phyloP scores from a whole-genome alignment of 2,329 filamentous ascomycete species.

The Aureobasidium sp. region DNA sequence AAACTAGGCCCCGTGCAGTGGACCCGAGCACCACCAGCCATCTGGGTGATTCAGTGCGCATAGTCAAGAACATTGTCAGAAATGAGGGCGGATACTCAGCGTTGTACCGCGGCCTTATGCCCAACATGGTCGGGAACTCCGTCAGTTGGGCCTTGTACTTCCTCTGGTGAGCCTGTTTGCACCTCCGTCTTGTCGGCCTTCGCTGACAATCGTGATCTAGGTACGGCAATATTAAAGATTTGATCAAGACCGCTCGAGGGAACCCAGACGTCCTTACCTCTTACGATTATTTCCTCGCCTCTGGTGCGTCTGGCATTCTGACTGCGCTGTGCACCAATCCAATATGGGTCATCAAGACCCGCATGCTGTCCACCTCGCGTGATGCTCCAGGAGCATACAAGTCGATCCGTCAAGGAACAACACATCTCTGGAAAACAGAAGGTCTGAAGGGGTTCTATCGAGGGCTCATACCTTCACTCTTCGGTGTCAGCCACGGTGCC shows the following conservation, averaged over 20 bases:
- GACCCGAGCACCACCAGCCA: constrained; percentile 42
- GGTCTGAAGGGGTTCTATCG: constrained; percentile 78
- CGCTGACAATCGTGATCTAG: constrained; percentile 15
- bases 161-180: constrained; percentile 44
- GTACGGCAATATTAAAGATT: constrained; percentile 52
- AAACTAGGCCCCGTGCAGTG: constrained; percentile 31
- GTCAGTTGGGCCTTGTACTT: constrained; percentile 91
- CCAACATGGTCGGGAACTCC: constrained; percentile 86
- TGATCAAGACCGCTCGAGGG: constrained; percentile 37
- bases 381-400: constrained; percentile 70
- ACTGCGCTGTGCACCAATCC: constrained; percentile 86
- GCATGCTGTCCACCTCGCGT: constrained; percentile 83
- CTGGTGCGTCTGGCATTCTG: constrained; percentile 58
- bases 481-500: constrained; percentile 85
- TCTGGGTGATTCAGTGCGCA: constrained; percentile 45
- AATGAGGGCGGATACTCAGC: constrained; percentile 54
- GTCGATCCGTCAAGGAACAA: constrained; percentile 63
- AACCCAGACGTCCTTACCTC: constrained; percentile 42
- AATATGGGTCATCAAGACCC: constrained; percentile 96
- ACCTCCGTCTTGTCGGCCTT: too few relatives aligned
- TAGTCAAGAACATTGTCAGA: constrained; percentile 43
- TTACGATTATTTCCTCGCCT: constrained; percentile 73
- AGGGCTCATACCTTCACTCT: constrained; percentile 70
- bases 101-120: constrained; percentile 81
- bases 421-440: constrained; percentile 59